Conservation (phyloP, 768 basidiomycete genomes). For the Omphalotus guepiniiformis region DNA sequence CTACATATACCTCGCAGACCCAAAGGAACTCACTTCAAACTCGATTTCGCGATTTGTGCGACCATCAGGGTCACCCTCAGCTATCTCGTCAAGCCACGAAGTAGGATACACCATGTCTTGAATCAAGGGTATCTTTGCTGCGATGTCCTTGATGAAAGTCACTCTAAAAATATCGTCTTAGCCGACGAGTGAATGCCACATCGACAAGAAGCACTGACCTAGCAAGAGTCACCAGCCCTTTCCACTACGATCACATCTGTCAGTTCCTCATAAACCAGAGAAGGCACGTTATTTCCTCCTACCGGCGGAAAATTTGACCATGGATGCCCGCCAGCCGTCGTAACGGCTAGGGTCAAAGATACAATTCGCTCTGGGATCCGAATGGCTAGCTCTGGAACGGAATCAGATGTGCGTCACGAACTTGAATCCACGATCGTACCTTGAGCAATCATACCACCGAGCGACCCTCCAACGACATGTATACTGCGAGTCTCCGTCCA, state of each 20-base stretch:
- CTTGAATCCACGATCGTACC: neutral
- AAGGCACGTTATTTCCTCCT: conserved; percentile 18
- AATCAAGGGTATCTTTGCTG: conserved; percentile 44
- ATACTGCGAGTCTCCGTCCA: conserved; percentile 63
- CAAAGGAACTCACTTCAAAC: conserved; percentile 36
- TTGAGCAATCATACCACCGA: conserved; percentile 36
- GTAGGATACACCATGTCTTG: conserved; percentile 57
- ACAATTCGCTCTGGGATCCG: conserved; percentile 63
- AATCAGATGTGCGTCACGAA: neutral
- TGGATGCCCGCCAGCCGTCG: conserved; percentile 56
- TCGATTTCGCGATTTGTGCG: conserved; percentile 66
- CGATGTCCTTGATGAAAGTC: conserved; percentile 40
- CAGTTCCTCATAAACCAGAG: neutral
- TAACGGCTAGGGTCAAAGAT: conserved; percentile 65
- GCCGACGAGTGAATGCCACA: neutral
- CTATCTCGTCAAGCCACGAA: conserved; percentile 55
- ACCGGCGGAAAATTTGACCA: conserved; percentile 67
- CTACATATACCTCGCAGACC: neutral
- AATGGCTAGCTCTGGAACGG: conserved; percentile 56
- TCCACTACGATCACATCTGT: conserved; percentile 27
- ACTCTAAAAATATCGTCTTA: conserved; percentile 16
- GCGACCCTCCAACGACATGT: conserved; percentile 69
- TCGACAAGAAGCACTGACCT: conserved; percentile 23
- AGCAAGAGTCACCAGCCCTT: conserved; percentile 31
- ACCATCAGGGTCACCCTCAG: conserved; percentile 47